Base-by-base conservation (phyloP, 176 grass and related monocot genomes). In the Aegilops umbellulata region DNA sequence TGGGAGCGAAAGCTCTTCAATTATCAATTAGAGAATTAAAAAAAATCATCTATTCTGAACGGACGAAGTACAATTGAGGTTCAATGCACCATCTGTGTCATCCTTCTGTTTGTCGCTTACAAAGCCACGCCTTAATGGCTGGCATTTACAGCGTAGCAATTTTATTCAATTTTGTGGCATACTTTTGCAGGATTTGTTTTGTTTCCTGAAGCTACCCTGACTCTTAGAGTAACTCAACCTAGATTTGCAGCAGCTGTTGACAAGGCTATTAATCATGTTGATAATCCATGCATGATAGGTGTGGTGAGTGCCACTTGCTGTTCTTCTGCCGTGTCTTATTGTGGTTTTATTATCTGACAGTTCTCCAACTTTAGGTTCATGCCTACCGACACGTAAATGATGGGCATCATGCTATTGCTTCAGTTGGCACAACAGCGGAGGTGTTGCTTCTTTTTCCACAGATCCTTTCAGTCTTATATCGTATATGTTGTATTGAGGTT, bases 391-490 rank as follows among this genome's bases (percentile, higher is more conserved):
- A 79, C 77, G 58, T 51, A 77, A 83, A 91, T 82, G 66, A 90
- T 87, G 82, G 60, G 63, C 73, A 74, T 42, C 66, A 89, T 91
- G 70, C 78, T 58, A 89, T 92, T 94, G 89, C 93, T 90, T 90
- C 88, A 82, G 82, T 94, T 58, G 97, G 97, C 64, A 98, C 97
- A 88, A 94, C 77, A 24, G 92, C 94, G 19, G 85, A 95, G 97
- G 94, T 98, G 19, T 67, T 82, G 26, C 60, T 75, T 92, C 61
- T 68, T 8, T 84, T 87, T 80, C 23, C 30, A 84, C 38, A 11
- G 11, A 55, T 20, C 31, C 67, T 74, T 84, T 84, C 41, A 17
- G 31, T 63, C 23, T 84, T 65, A 41, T 72, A 46, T 78, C 2
- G 20, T 78, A 29, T 78, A 6, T 20, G 34, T 36, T 66, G 27